Base-by-base conservation (phyloP, 257 asterid genomes). In the Penstemon eatonii region DNA sequence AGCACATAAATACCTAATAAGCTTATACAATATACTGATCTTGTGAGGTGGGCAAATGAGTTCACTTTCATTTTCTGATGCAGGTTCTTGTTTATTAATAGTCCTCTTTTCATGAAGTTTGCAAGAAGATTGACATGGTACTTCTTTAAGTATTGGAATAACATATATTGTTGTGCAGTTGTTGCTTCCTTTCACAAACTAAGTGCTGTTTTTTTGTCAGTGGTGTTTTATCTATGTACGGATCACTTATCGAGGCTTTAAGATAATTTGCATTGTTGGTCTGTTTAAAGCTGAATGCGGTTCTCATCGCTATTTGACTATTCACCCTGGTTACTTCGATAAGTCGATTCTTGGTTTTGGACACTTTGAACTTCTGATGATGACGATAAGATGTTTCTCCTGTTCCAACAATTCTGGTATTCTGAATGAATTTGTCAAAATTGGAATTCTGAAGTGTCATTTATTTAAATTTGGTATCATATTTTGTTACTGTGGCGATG, bases 41-140 rank as follows among this genome's bases (percentile, higher is more conserved):
- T n/a, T 25, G 49, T 68, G 33, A 56, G 42, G 49, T 59, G 61
- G 66, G 18, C 13, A 53, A 49, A 44, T 46, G 9, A 53, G 61
- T 18, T 44, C 33, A 39, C 39, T 46, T 53, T 43, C 3, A 5
- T 61, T 44, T 4, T 46, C 50, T 58, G 67, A 63, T 77, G 80
- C 85, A 81, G 82, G 76, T 81, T 77, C 71, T 74, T 77, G 78
- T 81, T 81, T 77, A 56, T 73, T 71, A 55, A 70, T 25, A 25
- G 33, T 25, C 33, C 2, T 77, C 69, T 62, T 66, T 73, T 77
- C 59, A 19, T 56, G 68, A 68, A 67, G 80, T 25, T 25, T 25
- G 33, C 33, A 25, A 25, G 33, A 25, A 25, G 33, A 25, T 25
- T 25, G 33, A 25, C 2, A 25, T 25, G 33, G 33, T 25, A 25